Base-by-base conservation (phyloP, 2,329 filamentous ascomycete genomes). In the Hypomyces rosellus region DNA sequence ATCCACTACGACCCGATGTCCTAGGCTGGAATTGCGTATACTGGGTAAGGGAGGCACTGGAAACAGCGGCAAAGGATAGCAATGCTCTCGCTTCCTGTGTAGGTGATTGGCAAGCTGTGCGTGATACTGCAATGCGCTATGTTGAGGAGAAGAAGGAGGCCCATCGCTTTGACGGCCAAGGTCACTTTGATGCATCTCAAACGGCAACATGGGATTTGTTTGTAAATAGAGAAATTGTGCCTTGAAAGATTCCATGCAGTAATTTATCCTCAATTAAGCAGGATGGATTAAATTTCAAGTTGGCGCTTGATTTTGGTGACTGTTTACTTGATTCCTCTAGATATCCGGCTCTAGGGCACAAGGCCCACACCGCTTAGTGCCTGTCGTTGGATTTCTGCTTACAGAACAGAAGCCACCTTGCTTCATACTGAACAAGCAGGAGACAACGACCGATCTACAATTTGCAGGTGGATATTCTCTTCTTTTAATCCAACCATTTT, bases 41-140 rank as follows among this genome's bases (percentile, higher is more conserved):
- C 0, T 75, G 70, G 72, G 65, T 73, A 3, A 62, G 66, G 50
- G 70, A 75, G 55, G 70, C 69, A 3, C 53, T 74, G 33, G 53
- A 64, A 48, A 50, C 14, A 4, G 47, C 68, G 8, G 15, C 59
- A 45, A 47, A 50, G 8, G 65, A 70, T 54, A 48, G 48, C 1
- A 64, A 62, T 33, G 61, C 57, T 6, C 48, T 73, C n/a, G 65
- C 65, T 5, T 69, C 60, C 3, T 61, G 55, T 18, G 53, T 60
- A 1, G 37, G 55, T 6, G 58, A 65, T 18, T 74, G 69, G 71
- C 49, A 56, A 6, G 54, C 30, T 8, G 62, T 73, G 3, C 63
- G 66, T 12, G 59, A 67, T 39, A 57, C 57, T 3, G 66, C 63
- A 3, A 69, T 74, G 65, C 55, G 46, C 48, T 75, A 74, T 57